Evolutionary conservation across 1,139 yeast species (phyloP).

Genomic region (Geotrichum aggregatum): DNA sequence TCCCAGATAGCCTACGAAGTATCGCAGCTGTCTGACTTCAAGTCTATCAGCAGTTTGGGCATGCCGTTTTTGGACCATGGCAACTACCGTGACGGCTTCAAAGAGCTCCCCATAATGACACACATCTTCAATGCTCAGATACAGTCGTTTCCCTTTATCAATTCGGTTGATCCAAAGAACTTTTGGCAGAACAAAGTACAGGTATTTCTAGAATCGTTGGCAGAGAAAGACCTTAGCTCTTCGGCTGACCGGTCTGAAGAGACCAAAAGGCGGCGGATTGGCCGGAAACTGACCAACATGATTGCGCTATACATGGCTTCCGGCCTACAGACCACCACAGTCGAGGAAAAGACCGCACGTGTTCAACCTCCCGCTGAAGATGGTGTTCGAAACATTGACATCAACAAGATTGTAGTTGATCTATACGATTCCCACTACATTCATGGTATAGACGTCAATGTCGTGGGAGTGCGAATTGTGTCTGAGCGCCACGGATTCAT

Average conservation of each 20-base stretch:
- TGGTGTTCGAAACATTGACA: slow-evolving; percentile 50
- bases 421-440: slow-evolving; percentile 47
- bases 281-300: slow-evolving; percentile 56
- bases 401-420: slow-evolving; percentile 34
- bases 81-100: slow-evolving; percentile 22
- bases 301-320: slow-evolving; percentile 69
- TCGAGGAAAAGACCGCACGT: slow-evolving; percentile 47
- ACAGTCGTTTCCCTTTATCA: slow-evolving; percentile 68
- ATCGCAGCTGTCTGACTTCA: slow-evolving; percentile 51
- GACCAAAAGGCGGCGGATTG: slow-evolving; percentile 67
- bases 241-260: slow-evolving; percentile 67
- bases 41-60: slow-evolving; percentile 65
- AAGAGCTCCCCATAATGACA: slow-evolving; percentile 59
- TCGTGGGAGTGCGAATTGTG: slow-evolving; percentile 54
- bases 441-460: slow-evolving; percentile 59
- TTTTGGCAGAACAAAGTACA: slow-evolving; percentile 82
- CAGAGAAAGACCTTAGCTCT: slow-evolving; percentile 61
- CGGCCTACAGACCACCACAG: slow-evolving; percentile 61
- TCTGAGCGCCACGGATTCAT: slow-evolving; percentile 35
- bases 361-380: slow-evolving; percentile 50
- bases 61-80: slow-evolving; percentile 51
- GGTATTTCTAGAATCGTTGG: slow-evolving; percentile 72
- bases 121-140: slow-evolving; percentile 62
- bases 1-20: slow-evolving; percentile 61
- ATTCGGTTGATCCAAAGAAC: slow-evolving; percentile 47